Conservation (phyloP, 2,329 filamentous ascomycete species). For the Thielaviopsis ethacetica region DNA sequence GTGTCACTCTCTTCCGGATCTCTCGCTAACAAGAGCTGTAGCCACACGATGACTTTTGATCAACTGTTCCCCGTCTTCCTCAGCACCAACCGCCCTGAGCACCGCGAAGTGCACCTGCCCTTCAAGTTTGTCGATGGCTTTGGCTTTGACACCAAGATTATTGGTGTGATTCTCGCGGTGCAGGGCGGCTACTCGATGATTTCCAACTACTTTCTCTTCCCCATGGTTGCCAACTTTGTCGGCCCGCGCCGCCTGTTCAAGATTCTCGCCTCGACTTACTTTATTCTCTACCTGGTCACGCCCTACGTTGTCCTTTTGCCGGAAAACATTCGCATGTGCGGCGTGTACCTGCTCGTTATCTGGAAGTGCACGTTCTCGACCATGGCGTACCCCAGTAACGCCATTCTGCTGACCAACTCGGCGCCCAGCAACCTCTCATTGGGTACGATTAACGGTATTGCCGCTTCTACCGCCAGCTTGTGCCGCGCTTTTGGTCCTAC, state of each 20-base stretch:
- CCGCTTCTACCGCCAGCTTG: conserved; percentile 78
- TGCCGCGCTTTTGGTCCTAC: conserved; percentile 80
- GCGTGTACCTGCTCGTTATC: conserved; percentile 61
- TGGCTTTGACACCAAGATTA: conserved; percentile 62
- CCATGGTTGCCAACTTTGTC: conserved; percentile 55
- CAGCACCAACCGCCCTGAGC: conserved; percentile 42
- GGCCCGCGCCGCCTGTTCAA: conserved; percentile 72
- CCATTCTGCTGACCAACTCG: conserved; percentile 77
- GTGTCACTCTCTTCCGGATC: too few species aligned
- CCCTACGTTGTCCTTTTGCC: conserved; percentile 84
- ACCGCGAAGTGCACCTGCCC: conserved; percentile 44
- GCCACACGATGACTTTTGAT: conserved; percentile 94
- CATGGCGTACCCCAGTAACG: conserved; percentile 78
- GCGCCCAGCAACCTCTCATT: conserved; percentile 71
- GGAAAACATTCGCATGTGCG: conserved; percentile 49
- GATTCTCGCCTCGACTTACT: conserved; percentile 67
- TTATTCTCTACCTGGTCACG: conserved; percentile 69
- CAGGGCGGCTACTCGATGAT: conserved; percentile 85
- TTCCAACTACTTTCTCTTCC: conserved; percentile 71
- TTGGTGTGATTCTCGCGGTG: conserved; percentile 74
- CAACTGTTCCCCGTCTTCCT: conserved; percentile 86
- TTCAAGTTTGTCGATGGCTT: conserved; percentile 86
- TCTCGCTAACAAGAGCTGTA: conserved; percentile 22
- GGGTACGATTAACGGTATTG: conserved; percentile 83
- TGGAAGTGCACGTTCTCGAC: conserved; percentile 91